Base-by-base conservation (phyloP, 805 yeast species). In the Maudiozyma turicensis region DNA sequence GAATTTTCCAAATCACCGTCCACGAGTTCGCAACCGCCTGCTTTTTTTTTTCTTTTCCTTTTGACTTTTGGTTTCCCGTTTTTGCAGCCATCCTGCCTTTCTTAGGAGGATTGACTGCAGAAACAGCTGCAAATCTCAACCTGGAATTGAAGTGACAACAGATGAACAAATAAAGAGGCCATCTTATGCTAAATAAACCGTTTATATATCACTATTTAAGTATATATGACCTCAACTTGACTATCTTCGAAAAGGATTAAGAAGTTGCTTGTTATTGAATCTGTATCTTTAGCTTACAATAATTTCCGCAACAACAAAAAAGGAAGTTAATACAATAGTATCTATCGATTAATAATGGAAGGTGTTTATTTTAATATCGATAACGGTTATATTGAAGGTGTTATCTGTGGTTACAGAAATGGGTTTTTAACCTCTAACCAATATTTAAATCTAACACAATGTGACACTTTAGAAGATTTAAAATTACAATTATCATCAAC, bases 401-500 rank as follows among this genome's bases (percentile, higher is more conserved):
- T 95, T 34, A 95, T 91, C 40, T 82, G 99, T 61, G 99, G 99
- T 26, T 87, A 90, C 74, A 81, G 90, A 61, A 81, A 84, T 50
- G 96, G 95, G 0, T 74, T 93, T 30, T 66, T 93, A 46, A 78
- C 83, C 9, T 68, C 78, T 33, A 79, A 84, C 57, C 97, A 90
- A 69, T 93, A 93, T 68, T 74, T 86, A 62, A 95, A 93, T 69
- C 71, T 93, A 63, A 86, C 97, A 3, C 99, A 93, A 67, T 95
- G 99, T 71, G 99, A 95, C 60, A 80, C 86, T 40, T 75, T 93
- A 54, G 99, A 93, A 50, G 99, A 93, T 69, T 74, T 95, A 62
- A 91, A 89, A 69, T 73, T 95, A 49, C 99, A 95, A 72, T 76
- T 93, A 48, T 84, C 96, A 3, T 88, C 97, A 40, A 91, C 99